Evolutionary conservation across 179 eudicot species (phyloP).

Genomic region (Camellia oleifera): DNA sequence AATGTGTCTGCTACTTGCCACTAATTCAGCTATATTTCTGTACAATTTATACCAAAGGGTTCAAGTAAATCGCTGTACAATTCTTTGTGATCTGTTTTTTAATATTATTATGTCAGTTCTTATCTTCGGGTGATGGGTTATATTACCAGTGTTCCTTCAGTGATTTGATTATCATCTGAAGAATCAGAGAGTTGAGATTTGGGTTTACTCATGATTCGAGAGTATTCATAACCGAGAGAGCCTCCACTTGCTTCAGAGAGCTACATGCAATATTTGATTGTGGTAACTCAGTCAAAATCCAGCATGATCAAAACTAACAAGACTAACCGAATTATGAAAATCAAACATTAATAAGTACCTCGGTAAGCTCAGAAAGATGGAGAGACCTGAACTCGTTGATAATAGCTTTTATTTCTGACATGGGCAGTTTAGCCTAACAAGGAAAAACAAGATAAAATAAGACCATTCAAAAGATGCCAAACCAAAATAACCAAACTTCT

Average conservation of each 20-base stretch:
- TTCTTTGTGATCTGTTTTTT: no score
- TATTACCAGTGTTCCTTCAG: constrained; percentile 61
- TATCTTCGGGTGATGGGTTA: background rate
- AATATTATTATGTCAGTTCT: no score
- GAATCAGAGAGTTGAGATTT: constrained; percentile 58
- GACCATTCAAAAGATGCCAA: background rate
- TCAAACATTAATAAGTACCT: constrained; percentile 43
- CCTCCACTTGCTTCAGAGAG: constrained; percentile 90
- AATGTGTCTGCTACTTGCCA: constrained; percentile 71
- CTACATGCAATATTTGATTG: constrained; percentile 40
- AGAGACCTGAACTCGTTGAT: constrained; percentile 97
- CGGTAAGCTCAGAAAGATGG: constrained; percentile 91
- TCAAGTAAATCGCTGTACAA: no score
- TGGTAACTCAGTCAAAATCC: constrained; percentile 1
- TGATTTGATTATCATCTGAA: constrained; percentile 57
- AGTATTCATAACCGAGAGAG: constrained; percentile 87
- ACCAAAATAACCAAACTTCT: background rate
- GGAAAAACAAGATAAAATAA: constrained; percentile 11
- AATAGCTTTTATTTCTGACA: constrained; percentile 84
- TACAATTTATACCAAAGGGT: no score
- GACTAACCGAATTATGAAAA: no score
- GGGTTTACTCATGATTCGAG: constrained; percentile 63
- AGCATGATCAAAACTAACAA: no score
- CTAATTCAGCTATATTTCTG: no score
- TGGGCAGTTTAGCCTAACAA: constrained; percentile 82